Evolutionary conservation across 176 grass and related monocot species (phyloP).

Genomic region (Zizania latifolia): DNA sequence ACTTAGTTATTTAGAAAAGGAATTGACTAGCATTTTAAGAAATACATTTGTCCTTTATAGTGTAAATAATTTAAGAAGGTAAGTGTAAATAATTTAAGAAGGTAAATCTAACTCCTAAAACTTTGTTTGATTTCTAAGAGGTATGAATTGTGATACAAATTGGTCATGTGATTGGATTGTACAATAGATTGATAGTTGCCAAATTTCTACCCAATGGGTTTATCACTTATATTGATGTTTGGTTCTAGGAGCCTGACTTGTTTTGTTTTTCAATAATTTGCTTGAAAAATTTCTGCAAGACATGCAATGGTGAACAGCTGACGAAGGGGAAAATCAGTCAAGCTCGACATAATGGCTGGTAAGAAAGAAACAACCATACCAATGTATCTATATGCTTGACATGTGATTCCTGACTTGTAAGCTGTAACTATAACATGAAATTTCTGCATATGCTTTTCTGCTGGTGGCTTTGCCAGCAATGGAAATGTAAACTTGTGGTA

Average conservation of each 20-base stretch:
- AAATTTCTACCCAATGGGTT: background rate
- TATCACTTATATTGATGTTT: constrained; percentile 19
- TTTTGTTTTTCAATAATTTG: constrained; percentile 20
- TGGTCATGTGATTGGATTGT: background rate
- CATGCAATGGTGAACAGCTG: constrained; percentile 74
- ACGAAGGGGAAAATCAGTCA: constrained; percentile 66
- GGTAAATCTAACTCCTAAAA: too few species aligned
- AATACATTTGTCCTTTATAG: constrained; percentile 5
- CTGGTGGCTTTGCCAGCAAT: background rate
- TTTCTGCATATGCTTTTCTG: constrained; percentile 1
- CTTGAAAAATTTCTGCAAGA: constrained; percentile 84
- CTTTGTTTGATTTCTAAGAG: background rate
- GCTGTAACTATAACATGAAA: background rate
- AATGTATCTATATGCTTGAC: constrained; percentile 1
- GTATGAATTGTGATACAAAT: background rate
- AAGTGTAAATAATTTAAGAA: too few species aligned
- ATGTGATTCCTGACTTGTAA: constrained; percentile 5
- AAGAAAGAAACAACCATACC: constrained; percentile 1
- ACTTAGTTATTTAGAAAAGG: background rate
- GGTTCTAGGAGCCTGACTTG: background rate
- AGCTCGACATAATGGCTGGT: constrained; percentile 88
- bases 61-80: constrained; percentile 2
- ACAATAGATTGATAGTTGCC: background rate
- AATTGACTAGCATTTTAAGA: background rate
- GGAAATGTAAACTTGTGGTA: constrained; percentile 10